phyloP scores from a whole-genome alignment of 768 basidiomycete genomes.

The Pleurotus djamor region DNA sequence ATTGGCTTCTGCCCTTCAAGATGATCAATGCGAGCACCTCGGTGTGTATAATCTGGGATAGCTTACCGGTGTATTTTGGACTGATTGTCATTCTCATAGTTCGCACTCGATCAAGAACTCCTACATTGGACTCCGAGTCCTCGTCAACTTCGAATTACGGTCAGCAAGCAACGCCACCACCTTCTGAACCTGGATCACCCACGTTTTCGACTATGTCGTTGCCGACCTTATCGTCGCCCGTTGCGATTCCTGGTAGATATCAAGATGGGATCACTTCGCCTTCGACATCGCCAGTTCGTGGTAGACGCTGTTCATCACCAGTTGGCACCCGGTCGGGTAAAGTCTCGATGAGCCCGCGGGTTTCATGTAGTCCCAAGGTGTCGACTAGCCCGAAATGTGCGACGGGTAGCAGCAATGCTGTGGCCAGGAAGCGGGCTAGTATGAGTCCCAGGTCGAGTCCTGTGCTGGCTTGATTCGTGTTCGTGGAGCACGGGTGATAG shows the following conservation, averaged over 20 bases:
- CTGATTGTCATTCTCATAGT: background rate
- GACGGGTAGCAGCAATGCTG: background rate
- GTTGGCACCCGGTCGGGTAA: background rate
- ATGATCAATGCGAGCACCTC: background rate
- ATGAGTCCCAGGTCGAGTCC: conserved; percentile 7
- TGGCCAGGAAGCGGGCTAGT: conserved; percentile 3
- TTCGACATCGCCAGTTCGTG: background rate
- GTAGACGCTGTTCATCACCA: background rate
- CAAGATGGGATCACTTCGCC: background rate
- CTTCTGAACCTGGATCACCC: conserved; percentile 3
- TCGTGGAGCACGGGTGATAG: background rate
- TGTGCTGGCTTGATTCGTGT: conserved; percentile 3
- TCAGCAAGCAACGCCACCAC: conserved; percentile 4
- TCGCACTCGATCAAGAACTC: background rate
- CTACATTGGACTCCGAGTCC: background rate
- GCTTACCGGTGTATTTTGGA: background rate
- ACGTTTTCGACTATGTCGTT: background rate
- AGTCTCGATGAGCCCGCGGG: background rate
- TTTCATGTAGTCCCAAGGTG: conserved; percentile 1
- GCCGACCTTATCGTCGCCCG: background rate
- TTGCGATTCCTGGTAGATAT: background rate
- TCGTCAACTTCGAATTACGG: background rate
- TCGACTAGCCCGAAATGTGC: conserved; percentile 4
- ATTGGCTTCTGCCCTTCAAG: background rate
- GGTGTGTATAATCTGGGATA: background rate